These are phyloP conservation scores for Phylloporus gajari DNA, from an alignment of 1,284 basidiomycete species.

Conservation along the genomic window DNA sequence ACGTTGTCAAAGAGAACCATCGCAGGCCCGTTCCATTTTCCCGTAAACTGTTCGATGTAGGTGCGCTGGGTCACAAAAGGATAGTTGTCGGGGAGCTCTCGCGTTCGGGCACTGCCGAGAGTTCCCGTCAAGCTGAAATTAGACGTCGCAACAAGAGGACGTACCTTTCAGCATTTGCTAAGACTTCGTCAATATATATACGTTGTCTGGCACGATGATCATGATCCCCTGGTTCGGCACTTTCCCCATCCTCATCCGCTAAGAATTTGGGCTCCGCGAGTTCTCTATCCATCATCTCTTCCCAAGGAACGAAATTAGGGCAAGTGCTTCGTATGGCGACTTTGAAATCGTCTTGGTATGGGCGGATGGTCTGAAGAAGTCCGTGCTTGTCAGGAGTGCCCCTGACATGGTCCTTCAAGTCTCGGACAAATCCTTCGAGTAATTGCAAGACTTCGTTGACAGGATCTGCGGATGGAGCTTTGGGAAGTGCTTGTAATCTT, in stretches of 20 bases:
- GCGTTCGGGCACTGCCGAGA: slow-evolving; percentile 65
- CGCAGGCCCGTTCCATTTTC: slow-evolving; percentile 62
- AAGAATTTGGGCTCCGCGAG: slow-evolving; percentile 50
- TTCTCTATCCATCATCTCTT: slow-evolving; percentile 8
- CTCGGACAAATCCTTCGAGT: slow-evolving; percentile 57
- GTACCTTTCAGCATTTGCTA: slow-evolving; percentile 59
- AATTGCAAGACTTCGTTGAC: slow-evolving; percentile 62
- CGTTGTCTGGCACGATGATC: slow-evolving; percentile 12
- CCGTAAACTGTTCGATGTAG: slow-evolving; percentile 59
- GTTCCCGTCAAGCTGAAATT: neutral
- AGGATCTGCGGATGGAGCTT: slow-evolving; percentile 63
- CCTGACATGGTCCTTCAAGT: slow-evolving; percentile 58
- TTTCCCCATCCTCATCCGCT: slow-evolving; percentile 48
- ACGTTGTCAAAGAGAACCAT: slow-evolving; percentile 59
- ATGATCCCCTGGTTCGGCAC: slow-evolving; percentile 29
- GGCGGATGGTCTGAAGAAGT: slow-evolving; percentile 64
- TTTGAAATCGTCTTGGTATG: slow-evolving; percentile 59
- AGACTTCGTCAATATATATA: slow-evolving; percentile 70
- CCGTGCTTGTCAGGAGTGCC: slow-evolving; percentile 63
- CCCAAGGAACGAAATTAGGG: slow-evolving; percentile 58
- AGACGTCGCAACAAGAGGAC: slow-evolving; percentile 25
- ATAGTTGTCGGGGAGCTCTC: slow-evolving; percentile 72
- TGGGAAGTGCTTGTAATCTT: slow-evolving; percentile 59
- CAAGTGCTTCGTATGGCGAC: slow-evolving; percentile 60
- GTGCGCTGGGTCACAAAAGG: slow-evolving; percentile 68